phyloP scores from a whole-genome alignment of 805 yeast species.

The Lachancea lanzarotensis region DNA sequence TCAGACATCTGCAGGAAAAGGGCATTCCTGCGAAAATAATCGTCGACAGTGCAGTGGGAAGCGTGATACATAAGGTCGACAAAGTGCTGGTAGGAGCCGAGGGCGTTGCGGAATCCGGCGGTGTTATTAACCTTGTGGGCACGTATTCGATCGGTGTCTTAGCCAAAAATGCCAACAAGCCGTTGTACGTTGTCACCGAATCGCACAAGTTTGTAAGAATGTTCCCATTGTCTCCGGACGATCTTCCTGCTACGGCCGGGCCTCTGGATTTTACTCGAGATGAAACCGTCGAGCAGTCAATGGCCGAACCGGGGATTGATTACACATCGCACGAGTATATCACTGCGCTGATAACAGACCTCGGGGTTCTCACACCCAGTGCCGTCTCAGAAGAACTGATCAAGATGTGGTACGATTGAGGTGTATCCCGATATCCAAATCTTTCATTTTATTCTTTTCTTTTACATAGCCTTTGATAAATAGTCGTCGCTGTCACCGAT shows the following conservation, averaged over 20 bases:
- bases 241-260: constrained; percentile 58
- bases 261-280: constrained; percentile 40
- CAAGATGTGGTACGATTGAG: constrained; percentile 92
- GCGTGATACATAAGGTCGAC: constrained; percentile 82
- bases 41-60: constrained; percentile 91
- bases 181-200: constrained; percentile 90
- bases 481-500: constrained; percentile 23
- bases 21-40: constrained; percentile 85
- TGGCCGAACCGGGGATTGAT: constrained; percentile 62
- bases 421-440: no score
- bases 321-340: constrained; percentile 94
- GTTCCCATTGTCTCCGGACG: constrained; percentile 91
- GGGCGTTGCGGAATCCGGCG: constrained; percentile 98
- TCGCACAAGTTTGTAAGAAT: constrained; percentile 93
- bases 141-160: constrained; percentile 91
- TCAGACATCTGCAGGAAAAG: constrained; percentile 52
- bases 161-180: constrained; percentile 85
- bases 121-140: constrained; percentile 92
- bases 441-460: not conserved
- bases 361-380: constrained; percentile 94
- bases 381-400: constrained; percentile 98
- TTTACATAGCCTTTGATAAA: constrained; percentile 20
- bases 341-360: constrained; percentile 91
- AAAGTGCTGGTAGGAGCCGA: constrained; percentile 96
- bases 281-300: constrained; percentile 22